Conservation (phyloP, 257 asterid species). For the Solanum paucissectum region DNA sequence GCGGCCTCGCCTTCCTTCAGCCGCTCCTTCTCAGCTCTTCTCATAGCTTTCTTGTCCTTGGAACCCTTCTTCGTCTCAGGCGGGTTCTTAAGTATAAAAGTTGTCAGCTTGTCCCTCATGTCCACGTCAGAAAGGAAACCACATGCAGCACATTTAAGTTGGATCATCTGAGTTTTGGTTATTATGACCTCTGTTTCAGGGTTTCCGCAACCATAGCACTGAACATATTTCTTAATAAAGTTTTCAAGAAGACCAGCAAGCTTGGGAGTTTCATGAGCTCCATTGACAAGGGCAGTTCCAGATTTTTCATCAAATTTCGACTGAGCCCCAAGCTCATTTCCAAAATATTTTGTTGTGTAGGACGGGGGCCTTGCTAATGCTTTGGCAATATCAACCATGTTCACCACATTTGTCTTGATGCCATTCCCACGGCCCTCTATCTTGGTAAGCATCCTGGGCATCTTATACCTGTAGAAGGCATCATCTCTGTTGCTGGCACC, state of each 20-base stretch:
- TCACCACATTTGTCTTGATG: constrained; percentile 13
- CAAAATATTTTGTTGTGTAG: constrained; percentile 13
- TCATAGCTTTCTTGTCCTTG: constrained; percentile 18
- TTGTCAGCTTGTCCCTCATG: constrained; percentile 18
- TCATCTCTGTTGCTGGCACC: constrained; percentile 18
- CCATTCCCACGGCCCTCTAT: constrained; percentile 17
- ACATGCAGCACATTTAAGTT: constrained; percentile 19
- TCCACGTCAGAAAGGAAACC: constrained; percentile 18
- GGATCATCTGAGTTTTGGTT: constrained; percentile 14
- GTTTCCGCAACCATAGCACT: constrained; percentile 19
- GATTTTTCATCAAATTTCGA: constrained; percentile 17
- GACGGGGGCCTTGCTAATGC: constrained; percentile 15
- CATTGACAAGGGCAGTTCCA: constrained; percentile 16
- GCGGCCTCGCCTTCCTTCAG: constrained; percentile 18
- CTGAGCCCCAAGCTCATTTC: constrained; percentile 18
- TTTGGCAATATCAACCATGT: constrained; percentile 18
- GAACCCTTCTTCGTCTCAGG: constrained; percentile 12
- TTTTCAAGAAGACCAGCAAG: constrained; percentile 19
- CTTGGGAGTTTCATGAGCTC: constrained; percentile 15
- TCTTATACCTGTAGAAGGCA: constrained; percentile 21
- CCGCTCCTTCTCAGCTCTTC: constrained; percentile 22
- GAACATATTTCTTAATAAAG: constrained; percentile 15
- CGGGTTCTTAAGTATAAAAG: constrained; percentile 16
- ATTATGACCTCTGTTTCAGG: constrained; percentile 17
- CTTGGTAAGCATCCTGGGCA: constrained; percentile 18